These are phyloP conservation scores for Cucumis sativus DNA, from an alignment of 306 rosid species.

Conservation along the genomic window DNA sequence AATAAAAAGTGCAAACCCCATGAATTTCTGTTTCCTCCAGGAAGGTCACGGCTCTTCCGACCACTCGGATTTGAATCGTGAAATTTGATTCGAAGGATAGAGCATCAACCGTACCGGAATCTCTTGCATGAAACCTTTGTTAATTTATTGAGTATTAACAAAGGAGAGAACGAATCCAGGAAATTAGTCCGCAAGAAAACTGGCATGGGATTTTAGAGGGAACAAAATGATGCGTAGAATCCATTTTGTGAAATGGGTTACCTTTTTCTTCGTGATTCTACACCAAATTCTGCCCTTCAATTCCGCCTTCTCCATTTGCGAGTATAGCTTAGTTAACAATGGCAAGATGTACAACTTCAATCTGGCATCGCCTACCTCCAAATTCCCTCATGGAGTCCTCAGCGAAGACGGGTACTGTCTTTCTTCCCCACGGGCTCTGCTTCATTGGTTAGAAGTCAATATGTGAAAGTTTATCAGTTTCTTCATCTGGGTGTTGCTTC, in stretches of 20 bases:
- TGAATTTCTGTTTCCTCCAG: background rate
- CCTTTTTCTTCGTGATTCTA: slow-evolving; percentile 29
- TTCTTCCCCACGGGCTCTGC: background rate
- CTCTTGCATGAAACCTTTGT: background rate
- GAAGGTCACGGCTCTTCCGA: background rate
- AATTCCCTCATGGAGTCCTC: slow-evolving; percentile 73
- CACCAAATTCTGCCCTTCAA: slow-evolving; percentile 12
- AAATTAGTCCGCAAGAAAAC: background rate
- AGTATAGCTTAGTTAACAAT: slow-evolving; percentile 26
- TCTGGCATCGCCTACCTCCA: slow-evolving; percentile 51
- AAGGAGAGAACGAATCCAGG: background rate
- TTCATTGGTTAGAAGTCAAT: background rate
- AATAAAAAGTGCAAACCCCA: background rate
- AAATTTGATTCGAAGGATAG: background rate
- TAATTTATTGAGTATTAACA: background rate
- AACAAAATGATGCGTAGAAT: slow-evolving; percentile 18
- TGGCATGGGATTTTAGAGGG: slow-evolving; percentile 14
- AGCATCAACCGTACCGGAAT: background rate
- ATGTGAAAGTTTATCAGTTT: background rate
- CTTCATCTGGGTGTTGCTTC: background rate
- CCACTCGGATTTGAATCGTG: background rate
- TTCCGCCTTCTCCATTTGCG: slow-evolving; percentile 34
- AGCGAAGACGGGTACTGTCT: slow-evolving; percentile 85
- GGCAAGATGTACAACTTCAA: slow-evolving; percentile 56
- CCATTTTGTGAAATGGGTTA: slow-evolving; percentile 15